A percentile compares a stretch with the other conserved stretches of the same genome.
phyloP scores from a whole-genome alignment of 495 filamentous ascomycete species.

The Tetracladium setigerum region DNA sequence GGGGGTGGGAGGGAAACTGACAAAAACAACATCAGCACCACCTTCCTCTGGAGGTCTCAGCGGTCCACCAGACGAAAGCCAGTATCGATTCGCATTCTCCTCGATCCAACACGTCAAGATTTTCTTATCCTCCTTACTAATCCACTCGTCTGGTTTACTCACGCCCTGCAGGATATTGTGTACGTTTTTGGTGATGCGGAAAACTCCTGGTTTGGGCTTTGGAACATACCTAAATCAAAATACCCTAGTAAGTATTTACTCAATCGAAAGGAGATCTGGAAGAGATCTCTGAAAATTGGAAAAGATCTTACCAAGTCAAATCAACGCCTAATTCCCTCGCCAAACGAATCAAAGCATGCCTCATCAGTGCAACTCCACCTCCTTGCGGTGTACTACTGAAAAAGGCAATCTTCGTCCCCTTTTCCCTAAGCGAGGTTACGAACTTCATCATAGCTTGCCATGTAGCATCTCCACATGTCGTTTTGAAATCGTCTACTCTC shows the following conservation, averaged over 20 bases:
- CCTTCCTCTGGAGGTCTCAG: constrained; percentile 58
- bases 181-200: constrained; percentile 82
- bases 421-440: constrained; percentile 55
- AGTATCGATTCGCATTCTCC: constrained; percentile 72
- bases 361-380: constrained; percentile 83
- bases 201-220: constrained; percentile 76
- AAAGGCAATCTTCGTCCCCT: constrained; percentile 69
- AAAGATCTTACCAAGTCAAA: constrained; percentile 63
- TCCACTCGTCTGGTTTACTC: constrained; percentile 49
- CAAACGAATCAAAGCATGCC: constrained; percentile 74
- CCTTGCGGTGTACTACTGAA: constrained; percentile 84
- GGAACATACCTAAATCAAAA: constrained; percentile 56
- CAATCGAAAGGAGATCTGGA: neutral
- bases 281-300: neutral
- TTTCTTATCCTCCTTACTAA: constrained; percentile 51
- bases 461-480: constrained; percentile 51
- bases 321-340: constrained; percentile 60
- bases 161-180: constrained; percentile 93
- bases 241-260: constrained; percentile 1
- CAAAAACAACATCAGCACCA: constrained; percentile 71
- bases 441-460: constrained; percentile 66
- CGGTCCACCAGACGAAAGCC: constrained; percentile 62
- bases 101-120: constrained; percentile 64
- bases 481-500: constrained; percentile 53
- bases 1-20: constrained; percentile 26